Evolutionary conservation across 23 red algal genomes (phyloP).

Genomic region (Agarophyton chilense): DNA sequence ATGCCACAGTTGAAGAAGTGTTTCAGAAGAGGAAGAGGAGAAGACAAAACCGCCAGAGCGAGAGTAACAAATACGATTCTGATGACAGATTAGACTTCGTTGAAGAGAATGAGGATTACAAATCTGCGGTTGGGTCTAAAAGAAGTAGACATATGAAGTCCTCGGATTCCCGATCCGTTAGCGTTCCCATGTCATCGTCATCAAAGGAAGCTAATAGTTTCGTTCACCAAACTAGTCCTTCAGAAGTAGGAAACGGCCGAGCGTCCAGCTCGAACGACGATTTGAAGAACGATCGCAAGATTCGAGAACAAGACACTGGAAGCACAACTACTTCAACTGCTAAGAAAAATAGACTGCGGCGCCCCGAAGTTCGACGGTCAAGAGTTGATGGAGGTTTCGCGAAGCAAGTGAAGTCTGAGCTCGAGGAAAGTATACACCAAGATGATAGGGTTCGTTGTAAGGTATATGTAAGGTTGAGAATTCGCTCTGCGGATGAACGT

Average conservation of each 20-base stretch:
- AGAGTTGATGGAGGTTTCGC: neutral
- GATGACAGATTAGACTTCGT: neutral
- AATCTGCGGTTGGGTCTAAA: neutral
- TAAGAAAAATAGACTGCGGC: neutral
- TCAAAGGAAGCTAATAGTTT: neutral
- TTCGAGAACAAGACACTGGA: neutral
- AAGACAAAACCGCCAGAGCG: constrained; percentile 15
- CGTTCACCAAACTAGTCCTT: neutral
- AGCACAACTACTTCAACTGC: neutral
- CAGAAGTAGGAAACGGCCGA: neutral
- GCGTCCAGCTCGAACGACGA: neutral
- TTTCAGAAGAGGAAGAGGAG: constrained; percentile 48
- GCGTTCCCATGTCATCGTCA: neutral
- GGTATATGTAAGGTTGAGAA: constrained; percentile 3
- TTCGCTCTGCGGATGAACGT: neutral
- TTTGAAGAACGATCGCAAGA: neutral
- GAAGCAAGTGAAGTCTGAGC: neutral
- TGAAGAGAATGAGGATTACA: constrained; percentile 22
- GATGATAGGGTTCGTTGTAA: neutral
- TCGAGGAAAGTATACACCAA: neutral
- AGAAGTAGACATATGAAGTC: neutral
- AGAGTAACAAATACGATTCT: constrained; percentile 7
- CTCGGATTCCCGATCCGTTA: neutral
- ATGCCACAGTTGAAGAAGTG: constrained; percentile 51
- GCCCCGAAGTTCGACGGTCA: neutral